A percentile compares a stretch with the other conserved stretches of the same genome.
Conservation (phyloP, 164 flowering plant species). For the Malania oleifera region DNA sequence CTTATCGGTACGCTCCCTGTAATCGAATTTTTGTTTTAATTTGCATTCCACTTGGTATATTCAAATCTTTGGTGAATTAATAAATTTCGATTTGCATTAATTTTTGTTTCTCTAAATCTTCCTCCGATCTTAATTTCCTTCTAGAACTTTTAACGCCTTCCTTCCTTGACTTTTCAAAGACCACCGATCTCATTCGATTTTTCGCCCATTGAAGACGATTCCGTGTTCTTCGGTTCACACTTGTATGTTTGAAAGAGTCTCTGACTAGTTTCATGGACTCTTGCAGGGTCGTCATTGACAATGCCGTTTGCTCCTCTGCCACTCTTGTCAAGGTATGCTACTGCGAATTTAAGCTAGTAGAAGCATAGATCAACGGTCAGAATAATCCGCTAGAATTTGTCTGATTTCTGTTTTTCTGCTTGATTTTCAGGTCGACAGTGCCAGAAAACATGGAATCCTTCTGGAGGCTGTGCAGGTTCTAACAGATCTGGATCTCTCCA, state of each 20-base stretch:
- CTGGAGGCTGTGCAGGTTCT: slow-evolving; percentile 65
- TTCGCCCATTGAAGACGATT: background rate
- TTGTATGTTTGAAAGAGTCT: background rate
- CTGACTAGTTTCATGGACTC: slow-evolving; percentile 13
- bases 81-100: background rate
- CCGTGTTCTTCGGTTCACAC: background rate
- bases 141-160: slow-evolving; percentile 2
- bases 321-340: slow-evolving; percentile 82
- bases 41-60: background rate
- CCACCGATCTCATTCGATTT: background rate
- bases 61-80: background rate
- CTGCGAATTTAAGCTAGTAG: slow-evolving; percentile 1
- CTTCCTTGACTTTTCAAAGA: slow-evolving; percentile 15
- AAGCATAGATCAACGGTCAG: background rate
- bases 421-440: slow-evolving; percentile 52
- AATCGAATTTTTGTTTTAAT: too few species aligned
- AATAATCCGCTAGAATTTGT: background rate
- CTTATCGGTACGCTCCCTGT: too few species aligned
- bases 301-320: slow-evolving; percentile 65
- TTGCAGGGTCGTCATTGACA: slow-evolving; percentile 88
- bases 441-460: slow-evolving; percentile 55
- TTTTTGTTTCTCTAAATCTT: too few species aligned
- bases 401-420: background rate
- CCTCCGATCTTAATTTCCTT: slow-evolving; percentile 8
- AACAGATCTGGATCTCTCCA: slow-evolving; percentile 59